phyloP scores from a whole-genome alignment of 805 yeast genomes.

The Candida ipomoeae region DNA sequence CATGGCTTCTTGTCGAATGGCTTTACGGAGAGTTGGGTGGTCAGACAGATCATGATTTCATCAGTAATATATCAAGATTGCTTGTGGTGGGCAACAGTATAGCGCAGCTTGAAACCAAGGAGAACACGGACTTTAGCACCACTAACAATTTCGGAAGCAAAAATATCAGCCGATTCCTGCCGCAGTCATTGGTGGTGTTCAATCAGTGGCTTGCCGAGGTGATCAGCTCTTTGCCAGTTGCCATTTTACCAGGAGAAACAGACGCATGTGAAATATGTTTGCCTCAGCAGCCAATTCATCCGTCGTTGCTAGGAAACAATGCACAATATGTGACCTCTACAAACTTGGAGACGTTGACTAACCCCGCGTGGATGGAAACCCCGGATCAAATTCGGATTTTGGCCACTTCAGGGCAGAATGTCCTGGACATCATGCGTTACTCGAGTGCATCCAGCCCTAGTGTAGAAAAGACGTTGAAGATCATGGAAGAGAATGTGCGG shows the following conservation, averaged over 20 bases:
- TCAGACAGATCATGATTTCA: slow-evolving; percentile 20
- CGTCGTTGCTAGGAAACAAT: slow-evolving; percentile 56
- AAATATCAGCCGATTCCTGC: slow-evolving; percentile 48
- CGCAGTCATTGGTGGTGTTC: slow-evolving; percentile 47
- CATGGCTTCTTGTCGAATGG: slow-evolving; percentile 63
- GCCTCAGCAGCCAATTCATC: slow-evolving; percentile 91
- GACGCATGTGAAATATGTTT: slow-evolving; percentile 84
- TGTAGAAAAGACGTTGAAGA: slow-evolving; percentile 10
- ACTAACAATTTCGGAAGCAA: slow-evolving; percentile 48
- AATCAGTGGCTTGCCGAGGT: slow-evolving; percentile 58
- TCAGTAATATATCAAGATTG: slow-evolving; percentile 42
- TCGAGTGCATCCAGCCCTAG: slow-evolving; percentile 31
- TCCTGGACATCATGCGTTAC: slow-evolving; percentile 73
- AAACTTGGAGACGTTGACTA: slow-evolving; percentile 30
- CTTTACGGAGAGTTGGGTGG: slow-evolving; percentile 65
- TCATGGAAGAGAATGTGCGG: slow-evolving; percentile 59
- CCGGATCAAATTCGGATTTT: slow-evolving; percentile 51
- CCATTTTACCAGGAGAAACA: slow-evolving; percentile 75
- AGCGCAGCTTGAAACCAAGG: slow-evolving; percentile 24
- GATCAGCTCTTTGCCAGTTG: slow-evolving; percentile 58
- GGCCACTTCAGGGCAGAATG: slow-evolving; percentile 82
- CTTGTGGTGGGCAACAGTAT: slow-evolving; percentile 75
- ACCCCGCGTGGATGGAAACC: slow-evolving; percentile 70
- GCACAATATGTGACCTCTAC: slow-evolving; percentile 35
- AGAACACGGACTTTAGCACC: slow-evolving; percentile 26